Conservation (phyloP, 768 basidiomycete species). For the Antrodiella citrinella region DNA sequence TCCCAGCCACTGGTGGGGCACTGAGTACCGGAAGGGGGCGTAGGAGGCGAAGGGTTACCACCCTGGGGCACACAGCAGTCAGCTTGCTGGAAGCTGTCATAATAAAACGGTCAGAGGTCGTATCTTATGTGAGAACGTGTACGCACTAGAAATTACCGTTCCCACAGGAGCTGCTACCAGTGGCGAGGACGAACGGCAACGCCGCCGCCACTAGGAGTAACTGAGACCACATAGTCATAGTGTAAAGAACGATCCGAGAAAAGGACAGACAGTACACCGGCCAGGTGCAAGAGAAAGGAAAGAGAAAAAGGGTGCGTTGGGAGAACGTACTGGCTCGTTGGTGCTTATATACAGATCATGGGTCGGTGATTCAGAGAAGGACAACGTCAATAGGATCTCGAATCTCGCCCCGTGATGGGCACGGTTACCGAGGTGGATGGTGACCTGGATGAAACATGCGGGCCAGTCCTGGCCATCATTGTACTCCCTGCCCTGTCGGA, state of each 20-base stretch:
- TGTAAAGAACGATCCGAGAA: constrained; percentile 20
- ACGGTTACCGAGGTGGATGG: not conserved
- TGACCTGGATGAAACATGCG: not conserved
- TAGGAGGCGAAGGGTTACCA: constrained; percentile 32
- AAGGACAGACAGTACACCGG: constrained; percentile 24
- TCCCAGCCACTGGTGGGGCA: constrained; percentile 30
- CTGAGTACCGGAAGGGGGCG: constrained; percentile 38
- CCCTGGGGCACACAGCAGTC: constrained; percentile 26
- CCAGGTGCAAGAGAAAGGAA: constrained; percentile 16
- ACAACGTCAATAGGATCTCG: not conserved
- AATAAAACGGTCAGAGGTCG: not conserved
- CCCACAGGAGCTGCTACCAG: constrained; percentile 22
- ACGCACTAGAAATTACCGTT: constrained; percentile 19
- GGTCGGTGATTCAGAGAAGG: not conserved
- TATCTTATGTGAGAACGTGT: not conserved
- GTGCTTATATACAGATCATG: not conserved
- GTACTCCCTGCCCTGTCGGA: too few relatives aligned
- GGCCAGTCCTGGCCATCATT: not conserved
- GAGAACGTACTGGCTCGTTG: not conserved
- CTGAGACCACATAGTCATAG: constrained; percentile 29
- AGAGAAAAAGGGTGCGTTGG: constrained; percentile 12
- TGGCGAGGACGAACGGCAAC: constrained; percentile 26
- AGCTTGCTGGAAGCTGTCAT: constrained; percentile 9
- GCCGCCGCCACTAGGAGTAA: constrained; percentile 27
- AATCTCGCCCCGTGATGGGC: not conserved